Evolutionary conservation across 345 rosid genomes (phyloP).

Genomic region (Carallia brachiata): DNA sequence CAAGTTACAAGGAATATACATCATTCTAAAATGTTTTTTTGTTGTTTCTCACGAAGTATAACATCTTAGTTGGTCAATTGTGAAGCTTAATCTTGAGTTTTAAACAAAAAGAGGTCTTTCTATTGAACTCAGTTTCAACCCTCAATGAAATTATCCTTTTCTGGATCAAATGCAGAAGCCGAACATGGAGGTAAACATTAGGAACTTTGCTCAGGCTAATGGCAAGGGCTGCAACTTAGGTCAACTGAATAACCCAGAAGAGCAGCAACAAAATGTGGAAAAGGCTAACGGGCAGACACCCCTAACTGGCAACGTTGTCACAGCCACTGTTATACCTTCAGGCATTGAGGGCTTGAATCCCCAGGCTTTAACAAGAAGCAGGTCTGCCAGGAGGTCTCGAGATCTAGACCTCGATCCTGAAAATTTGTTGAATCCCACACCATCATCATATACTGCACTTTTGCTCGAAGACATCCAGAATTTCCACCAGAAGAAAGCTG

Average conservation of each 20-base stretch:
- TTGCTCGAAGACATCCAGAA: constrained; percentile 89
- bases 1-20: no score
- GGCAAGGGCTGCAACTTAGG: constrained; percentile 25
- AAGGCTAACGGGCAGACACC: constrained; percentile 34
- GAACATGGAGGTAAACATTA: constrained; percentile 27
- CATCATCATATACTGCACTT: constrained; percentile 66
- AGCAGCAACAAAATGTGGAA: constrained; percentile 31
- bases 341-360: constrained; percentile 42
- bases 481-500: constrained; percentile 69
- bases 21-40: no score
- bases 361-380: constrained; percentile 54
- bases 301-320: constrained; percentile 4
- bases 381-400: constrained; percentile 69
- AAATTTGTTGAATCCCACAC: constrained; percentile 37
- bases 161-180: constrained; percentile 35
- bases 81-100: no score
- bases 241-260: constrained; percentile 26
- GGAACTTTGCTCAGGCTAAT: constrained; percentile 30
- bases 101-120: no score
- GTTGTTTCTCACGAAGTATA: no score
- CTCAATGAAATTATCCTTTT: background rate
- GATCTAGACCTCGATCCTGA: constrained; percentile 72
- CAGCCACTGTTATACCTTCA: background rate
- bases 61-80: no score
- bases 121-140: no score